Conservation (phyloP, 2,329 filamentous ascomycete genomes). For the Phaeosphaeria sp. region DNA sequence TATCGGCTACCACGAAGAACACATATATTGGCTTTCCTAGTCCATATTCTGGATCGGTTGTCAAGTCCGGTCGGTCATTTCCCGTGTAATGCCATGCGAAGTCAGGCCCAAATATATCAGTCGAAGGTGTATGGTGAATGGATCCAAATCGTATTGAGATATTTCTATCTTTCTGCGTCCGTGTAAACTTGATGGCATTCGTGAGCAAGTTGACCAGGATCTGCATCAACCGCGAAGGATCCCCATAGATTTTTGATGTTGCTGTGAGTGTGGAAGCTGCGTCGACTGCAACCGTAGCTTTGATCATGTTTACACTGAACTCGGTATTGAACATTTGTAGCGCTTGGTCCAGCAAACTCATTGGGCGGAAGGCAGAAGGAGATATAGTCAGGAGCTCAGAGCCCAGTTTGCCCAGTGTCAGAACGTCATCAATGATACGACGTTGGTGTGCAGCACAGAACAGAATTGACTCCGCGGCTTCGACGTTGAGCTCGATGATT, state of each 20-base stretch:
- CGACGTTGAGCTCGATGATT: slow-evolving; percentile 15
- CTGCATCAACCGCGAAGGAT: slow-evolving; percentile 22
- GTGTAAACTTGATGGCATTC: slow-evolving; percentile 43
- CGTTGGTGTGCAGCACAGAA: slow-evolving; percentile 39
- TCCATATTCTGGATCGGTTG: slow-evolving; percentile 8
- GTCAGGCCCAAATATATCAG: slow-evolving; percentile 5
- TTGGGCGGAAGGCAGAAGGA: slow-evolving; percentile 22
- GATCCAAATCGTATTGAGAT: slow-evolving; percentile 20
- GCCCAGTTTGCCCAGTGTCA: slow-evolving; percentile 27
- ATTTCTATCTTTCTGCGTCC: slow-evolving; percentile 12
- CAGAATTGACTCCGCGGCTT: slow-evolving; percentile 31
- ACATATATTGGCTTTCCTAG: slow-evolving; percentile 7
- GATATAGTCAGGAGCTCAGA: slow-evolving; percentile 29
- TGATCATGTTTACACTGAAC: slow-evolving; percentile 17
- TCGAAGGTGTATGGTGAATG: slow-evolving; percentile 8
- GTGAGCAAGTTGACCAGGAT: slow-evolving; percentile 40
- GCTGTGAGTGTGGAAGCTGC: slow-evolving; percentile 10
- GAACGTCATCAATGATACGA: slow-evolving; percentile 34
- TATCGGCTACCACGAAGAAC: slow-evolving; percentile 13
- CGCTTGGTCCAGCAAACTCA: slow-evolving; percentile 20
- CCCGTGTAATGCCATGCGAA: slow-evolving; percentile 11
- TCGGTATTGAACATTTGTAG: slow-evolving; percentile 33
- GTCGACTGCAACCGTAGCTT: slow-evolving; percentile 14
- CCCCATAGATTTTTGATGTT: slow-evolving; percentile 19
- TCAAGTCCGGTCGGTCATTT: slow-evolving; percentile 7